phyloP scores from a whole-genome alignment of 805 yeast genomes.

The Hanseniaspora taiwanica region DNA sequence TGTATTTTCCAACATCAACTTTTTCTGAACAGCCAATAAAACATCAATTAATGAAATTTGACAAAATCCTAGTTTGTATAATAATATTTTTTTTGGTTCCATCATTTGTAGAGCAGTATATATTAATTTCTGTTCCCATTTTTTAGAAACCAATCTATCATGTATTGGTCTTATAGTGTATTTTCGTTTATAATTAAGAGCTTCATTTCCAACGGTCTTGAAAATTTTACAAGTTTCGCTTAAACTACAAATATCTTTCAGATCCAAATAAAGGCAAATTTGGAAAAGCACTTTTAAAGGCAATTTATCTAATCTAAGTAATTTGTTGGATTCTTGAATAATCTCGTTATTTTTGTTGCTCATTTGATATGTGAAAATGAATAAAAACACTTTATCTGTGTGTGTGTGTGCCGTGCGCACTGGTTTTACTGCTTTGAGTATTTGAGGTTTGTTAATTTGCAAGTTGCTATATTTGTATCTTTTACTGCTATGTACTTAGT shows the following conservation, averaged over 20 bases:
- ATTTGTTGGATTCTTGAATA: no score
- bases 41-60: conserved; percentile 11
- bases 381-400: no score
- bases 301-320: conserved; percentile 8
- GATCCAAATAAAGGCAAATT: conserved; percentile 13
- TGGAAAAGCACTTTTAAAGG: conserved; percentile 16
- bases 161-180: neutral
- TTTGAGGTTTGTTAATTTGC: no score
- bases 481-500: no score
- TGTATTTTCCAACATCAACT: conserved; percentile 3
- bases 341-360: no score
- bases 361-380: no score
- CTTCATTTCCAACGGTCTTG: conserved; percentile 15
- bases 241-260: conserved; percentile 13
- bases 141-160: neutral
- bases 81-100: conserved; percentile 8
- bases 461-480: no score
- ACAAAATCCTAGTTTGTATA: conserved; percentile 6
- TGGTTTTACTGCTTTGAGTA: no score
- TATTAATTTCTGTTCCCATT: conserved; percentile 13
- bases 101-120: conserved; percentile 13
- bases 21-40: conserved; percentile 9
- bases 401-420: no score
- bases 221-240: conserved; percentile 14
- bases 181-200: conserved; percentile 10